These are phyloP conservation scores for Aspergillus carlsbadensis DNA, from an alignment of 495 filamentous ascomycete genomes.

Conservation along the genomic window DNA sequence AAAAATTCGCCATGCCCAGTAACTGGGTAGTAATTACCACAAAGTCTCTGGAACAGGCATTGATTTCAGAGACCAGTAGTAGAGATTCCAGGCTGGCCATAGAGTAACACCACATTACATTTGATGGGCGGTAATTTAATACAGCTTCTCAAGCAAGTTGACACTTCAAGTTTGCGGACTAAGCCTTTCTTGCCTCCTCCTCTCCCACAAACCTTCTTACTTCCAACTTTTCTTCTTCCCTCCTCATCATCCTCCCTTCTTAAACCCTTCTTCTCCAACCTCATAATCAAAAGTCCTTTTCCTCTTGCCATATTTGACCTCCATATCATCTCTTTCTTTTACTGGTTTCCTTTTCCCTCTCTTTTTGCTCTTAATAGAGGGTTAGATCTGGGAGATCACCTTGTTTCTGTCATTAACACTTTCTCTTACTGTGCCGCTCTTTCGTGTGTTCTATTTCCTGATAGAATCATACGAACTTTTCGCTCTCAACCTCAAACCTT, in stretches of 20 bases:
- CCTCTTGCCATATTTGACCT: constrained; percentile 39
- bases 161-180: constrained; percentile 24
- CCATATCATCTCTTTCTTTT: constrained; percentile 38
- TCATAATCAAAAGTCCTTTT: constrained; percentile 18
- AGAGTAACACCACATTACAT: constrained; percentile 1
- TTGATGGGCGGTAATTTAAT: constrained; percentile 1
- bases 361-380: constrained; percentile 32
- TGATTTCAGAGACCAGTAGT: not conserved
- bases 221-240: constrained; percentile 17
- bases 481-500: constrained; percentile 10
- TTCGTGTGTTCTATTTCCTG: constrained; percentile 19
- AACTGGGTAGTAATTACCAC: not conserved
- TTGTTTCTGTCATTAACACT: constrained; percentile 23
- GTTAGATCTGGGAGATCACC: constrained; percentile 30
- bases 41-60: not conserved
- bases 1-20: not conserved
- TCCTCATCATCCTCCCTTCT: constrained; percentile 29
- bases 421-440: constrained; percentile 14
- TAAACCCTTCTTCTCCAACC: constrained; percentile 23
- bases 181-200: constrained; percentile 33
- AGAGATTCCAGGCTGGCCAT: not conserved
- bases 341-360: constrained; percentile 30
- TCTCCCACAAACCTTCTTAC: constrained; percentile 34
- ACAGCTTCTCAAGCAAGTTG: constrained; percentile 2
- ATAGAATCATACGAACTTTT: constrained; percentile 20